These are phyloP conservation scores for Daldinia childiae DNA, from an alignment of 495 filamentous ascomycete species.

Conservation along the genomic window DNA sequence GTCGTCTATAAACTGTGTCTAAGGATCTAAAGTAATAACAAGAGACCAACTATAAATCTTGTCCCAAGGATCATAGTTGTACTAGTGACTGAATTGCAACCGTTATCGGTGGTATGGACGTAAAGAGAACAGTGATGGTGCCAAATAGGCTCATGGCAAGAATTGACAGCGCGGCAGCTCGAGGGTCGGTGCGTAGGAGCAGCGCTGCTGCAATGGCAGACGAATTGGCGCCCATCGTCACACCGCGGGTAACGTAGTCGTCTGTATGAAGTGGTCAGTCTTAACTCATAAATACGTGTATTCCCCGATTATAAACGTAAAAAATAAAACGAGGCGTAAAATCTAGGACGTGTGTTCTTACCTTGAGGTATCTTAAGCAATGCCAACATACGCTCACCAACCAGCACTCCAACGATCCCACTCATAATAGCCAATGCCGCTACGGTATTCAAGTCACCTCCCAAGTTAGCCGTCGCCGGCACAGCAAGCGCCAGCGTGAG, in stretches of 20 bases:
- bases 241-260: conserved; percentile 65
- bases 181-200: conserved; percentile 60
- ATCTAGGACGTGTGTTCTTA: conserved; percentile 22
- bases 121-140: conserved; percentile 61
- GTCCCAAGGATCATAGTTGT: conserved; percentile 34
- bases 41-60: background rate
- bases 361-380: conserved; percentile 60
- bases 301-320: too few relatives aligned
- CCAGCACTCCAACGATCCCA: conserved; percentile 61
- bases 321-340: background rate
- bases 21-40: too few relatives aligned
- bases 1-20: too few relatives aligned
- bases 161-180: conserved; percentile 63
- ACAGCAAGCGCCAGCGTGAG: conserved; percentile 63
- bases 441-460: conserved; percentile 61
- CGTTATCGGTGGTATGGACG: conserved; percentile 56
- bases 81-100: conserved; percentile 53
- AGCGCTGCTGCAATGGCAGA: conserved; percentile 63
- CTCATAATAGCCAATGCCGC: conserved; percentile 63
- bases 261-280: conserved; percentile 44
- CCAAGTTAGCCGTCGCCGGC: conserved; percentile 59
- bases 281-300: background rate
- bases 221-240: conserved; percentile 63
- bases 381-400: conserved; percentile 54
- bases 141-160: conserved; percentile 66